Evolutionary conservation across 805 yeast species (phyloP).

Genomic region (Barnettozyma botsteinii): DNA sequence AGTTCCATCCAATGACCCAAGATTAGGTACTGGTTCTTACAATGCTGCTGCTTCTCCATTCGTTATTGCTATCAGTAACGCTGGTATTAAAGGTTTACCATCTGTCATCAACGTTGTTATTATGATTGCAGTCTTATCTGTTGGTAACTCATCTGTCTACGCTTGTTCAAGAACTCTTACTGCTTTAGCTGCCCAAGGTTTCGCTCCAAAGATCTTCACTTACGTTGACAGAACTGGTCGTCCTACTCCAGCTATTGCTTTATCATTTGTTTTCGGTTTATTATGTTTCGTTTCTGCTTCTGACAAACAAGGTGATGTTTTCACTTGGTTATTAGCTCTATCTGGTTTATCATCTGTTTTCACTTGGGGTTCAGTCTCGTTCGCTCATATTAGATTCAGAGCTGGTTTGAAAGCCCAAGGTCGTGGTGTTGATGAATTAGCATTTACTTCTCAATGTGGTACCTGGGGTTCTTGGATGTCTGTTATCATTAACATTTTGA

Average conservation of each 20-base stretch:
- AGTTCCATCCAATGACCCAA: conserved; percentile 47
- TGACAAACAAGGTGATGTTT: conserved; percentile 48
- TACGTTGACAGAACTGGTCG: conserved; percentile 47
- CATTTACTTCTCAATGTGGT: conserved; percentile 68
- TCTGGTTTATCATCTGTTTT: conserved; percentile 74
- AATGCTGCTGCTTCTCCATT: conserved; percentile 64
- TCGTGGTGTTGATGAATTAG: conserved; percentile 58
- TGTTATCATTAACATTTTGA: conserved; percentile 47
- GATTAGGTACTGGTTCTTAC: conserved; percentile 40
- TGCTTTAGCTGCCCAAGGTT: conserved; percentile 46
- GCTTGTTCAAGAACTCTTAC: conserved; percentile 51
- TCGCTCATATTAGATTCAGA: conserved; percentile 65
- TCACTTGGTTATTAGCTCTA: conserved; percentile 71
- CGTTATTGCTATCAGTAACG: conserved; percentile 54
- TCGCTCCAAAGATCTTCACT: conserved; percentile 42
- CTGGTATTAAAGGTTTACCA: conserved; percentile 54
- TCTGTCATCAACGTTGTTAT: conserved; percentile 59
- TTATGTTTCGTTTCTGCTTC: conserved; percentile 61
- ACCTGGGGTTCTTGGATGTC: conserved; percentile 63
- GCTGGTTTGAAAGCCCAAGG: conserved; percentile 54
- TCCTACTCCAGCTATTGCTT: conserved; percentile 44
- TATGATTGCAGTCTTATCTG: conserved; percentile 50
- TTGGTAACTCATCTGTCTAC: conserved; percentile 46
- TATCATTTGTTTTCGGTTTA: conserved; percentile 44
- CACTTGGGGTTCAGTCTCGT: conserved; percentile 73